Evolutionary conservation across 305 asterid species (phyloP).

Genomic region (Solanum hybrid): DNA sequence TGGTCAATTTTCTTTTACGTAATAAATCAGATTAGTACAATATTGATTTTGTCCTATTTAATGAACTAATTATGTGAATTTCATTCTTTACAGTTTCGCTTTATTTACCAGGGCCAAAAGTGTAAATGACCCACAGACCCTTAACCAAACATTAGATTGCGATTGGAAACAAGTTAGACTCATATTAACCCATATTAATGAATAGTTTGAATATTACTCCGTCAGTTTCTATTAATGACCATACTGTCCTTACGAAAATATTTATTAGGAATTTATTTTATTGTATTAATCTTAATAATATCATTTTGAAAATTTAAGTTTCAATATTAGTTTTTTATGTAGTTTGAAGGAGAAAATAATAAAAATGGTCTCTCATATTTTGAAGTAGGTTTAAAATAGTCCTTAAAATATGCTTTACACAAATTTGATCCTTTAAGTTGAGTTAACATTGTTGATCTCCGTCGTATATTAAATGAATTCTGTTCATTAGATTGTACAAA

Average conservation of each 20-base stretch:
- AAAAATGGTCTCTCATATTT: background rate
- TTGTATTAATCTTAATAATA: no score
- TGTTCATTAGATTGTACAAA: background rate
- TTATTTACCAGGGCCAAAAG: background rate
- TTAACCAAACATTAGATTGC: background rate
- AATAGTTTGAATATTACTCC: background rate
- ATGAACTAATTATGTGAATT: background rate
- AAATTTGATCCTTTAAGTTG: background rate
- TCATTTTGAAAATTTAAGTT: background rate
- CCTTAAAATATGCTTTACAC: background rate
- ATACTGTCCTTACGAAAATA: background rate
- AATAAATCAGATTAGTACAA: background rate
- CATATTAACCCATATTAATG: background rate
- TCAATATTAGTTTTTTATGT: background rate
- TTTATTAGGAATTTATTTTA: background rate
- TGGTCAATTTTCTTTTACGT: background rate
- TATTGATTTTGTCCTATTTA: background rate
- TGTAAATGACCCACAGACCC: background rate
- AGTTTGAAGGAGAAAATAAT: background rate
- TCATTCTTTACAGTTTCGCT: background rate
- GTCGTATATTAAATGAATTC: background rate
- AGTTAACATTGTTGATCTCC: background rate
- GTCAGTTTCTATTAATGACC: background rate
- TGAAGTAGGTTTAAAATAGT: background rate
- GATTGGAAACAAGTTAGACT: background rate